Percentiles rank a stretch among this genome's conserved stretches.
Conservation (phyloP, 495 filamentous ascomycete genomes). For the Cairneyella variabilis region DNA sequence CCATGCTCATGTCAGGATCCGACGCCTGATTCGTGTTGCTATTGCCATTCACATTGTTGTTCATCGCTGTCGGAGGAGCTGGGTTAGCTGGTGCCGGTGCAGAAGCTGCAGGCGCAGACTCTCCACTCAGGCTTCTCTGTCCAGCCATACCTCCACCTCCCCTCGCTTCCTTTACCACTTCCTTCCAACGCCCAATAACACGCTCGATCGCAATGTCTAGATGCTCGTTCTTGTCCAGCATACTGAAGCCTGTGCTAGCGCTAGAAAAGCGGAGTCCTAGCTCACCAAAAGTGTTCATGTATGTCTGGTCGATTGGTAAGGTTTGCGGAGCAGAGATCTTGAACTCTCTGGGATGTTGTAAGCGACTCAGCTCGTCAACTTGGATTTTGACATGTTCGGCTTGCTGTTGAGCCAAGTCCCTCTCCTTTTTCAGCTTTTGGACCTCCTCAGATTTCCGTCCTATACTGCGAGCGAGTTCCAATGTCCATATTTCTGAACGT, state of each 20-base stretch:
- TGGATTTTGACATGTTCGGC: conserved; percentile 66
- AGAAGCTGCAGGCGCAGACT: conserved; percentile 16
- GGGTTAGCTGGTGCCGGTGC: conserved; percentile 15
- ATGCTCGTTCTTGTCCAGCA: conserved; percentile 40
- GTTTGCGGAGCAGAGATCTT: conserved; percentile 60
- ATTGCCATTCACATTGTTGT: conserved; percentile 9
- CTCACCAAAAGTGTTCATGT: conserved; percentile 34
- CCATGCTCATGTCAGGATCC: neutral
- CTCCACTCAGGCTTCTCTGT: conserved; percentile 19
- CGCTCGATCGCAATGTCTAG: conserved; percentile 41
- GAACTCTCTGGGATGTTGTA: conserved; percentile 70
- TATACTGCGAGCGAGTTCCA: conserved; percentile 73
- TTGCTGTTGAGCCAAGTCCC: conserved; percentile 64
- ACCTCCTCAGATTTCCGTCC: conserved; percentile 63
- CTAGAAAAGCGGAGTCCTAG: conserved; percentile 20
- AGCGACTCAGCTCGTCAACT: conserved; percentile 61
- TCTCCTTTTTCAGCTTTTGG: conserved; percentile 54
- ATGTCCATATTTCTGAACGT: conserved; percentile 64
- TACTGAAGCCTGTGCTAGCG: conserved; percentile 33
- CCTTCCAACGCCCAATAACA: conserved; percentile 50
- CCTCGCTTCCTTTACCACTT: conserved; percentile 40
- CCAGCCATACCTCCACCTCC: conserved; percentile 26
- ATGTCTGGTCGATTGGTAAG: conserved; percentile 48
- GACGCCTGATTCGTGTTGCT: conserved; percentile 1
- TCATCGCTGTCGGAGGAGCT: neutral